Base-by-base conservation (phyloP, 345 rosid genomes). In the Anastatica hierochuntica region DNA sequence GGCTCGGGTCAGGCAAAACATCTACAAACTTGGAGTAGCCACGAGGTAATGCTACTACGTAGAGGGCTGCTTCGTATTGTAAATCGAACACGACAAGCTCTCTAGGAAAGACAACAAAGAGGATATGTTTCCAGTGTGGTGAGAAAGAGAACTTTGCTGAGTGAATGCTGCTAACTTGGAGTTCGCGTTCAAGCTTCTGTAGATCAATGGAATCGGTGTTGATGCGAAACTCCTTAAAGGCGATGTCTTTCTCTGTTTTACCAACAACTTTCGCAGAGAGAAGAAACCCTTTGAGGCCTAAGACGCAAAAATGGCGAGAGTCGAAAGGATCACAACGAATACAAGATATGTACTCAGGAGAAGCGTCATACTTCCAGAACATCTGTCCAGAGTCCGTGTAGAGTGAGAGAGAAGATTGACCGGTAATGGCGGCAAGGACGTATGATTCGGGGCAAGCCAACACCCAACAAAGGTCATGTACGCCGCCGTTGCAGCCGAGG, bases 381-480 rank as follows among this genome's bases (percentile, higher is more conserved):
- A 87, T 64, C 0, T 65, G 20, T 2, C 69, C 72, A 4, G 73
- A 55, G 23, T 79, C 69, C 26, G 70, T 57, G 68, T 76, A 85
- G 6, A 82, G 67, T 3, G 79, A 79, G 8, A 88, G 73, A 23
- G 63, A 34, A 6, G 89, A 89, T 16, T 85, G 73, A 12, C 97
- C 92, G 4, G 77, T 70, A 14, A 89, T 63, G 20, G 92, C 71
- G 26, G 92, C 95, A 10, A 89, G 76, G 48, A 72, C 47, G 48
- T 66, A 78, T 12, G 76, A 62, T 16, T 73, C 84, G 0, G 73
- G 64, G 18, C 64, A 70, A 64, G 76, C 74, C 56, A 68, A 60
- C 62, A 74, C 70, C 97, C 97, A 85, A 63, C 87, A 79, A 14
- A 88, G 76, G 70, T 88, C 97, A 46, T 81, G 95, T 60, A 88